These are phyloP conservation scores for Physaria fendleri DNA, from an alignment of 345 rosid genomes.

Conservation along the genomic window DNA sequence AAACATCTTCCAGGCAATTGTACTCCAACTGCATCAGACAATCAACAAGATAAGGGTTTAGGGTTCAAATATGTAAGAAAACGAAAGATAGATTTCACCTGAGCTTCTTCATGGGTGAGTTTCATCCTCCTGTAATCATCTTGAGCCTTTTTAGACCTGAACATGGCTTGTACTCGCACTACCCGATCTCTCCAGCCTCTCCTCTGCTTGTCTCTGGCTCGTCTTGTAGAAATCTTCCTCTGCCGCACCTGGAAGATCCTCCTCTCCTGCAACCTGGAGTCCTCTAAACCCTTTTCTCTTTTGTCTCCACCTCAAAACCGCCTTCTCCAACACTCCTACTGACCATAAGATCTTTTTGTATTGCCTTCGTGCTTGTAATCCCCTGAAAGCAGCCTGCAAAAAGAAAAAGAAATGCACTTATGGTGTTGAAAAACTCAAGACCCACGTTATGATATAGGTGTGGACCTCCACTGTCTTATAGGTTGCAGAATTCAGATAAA, in stretches of 20 bases:
- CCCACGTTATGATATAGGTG: neutral
- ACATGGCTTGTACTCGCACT: conserved; percentile 82
- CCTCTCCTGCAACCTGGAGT: conserved; percentile 56
- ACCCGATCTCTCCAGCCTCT: conserved; percentile 88
- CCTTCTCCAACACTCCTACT: conserved; percentile 93
- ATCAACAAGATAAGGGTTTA: neutral
- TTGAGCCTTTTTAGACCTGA: conserved; percentile 95
- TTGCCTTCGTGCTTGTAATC: conserved; percentile 70
- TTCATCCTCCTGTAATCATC: conserved; percentile 84
- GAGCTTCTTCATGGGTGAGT: conserved; percentile 52
- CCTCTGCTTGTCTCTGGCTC: conserved; percentile 84
- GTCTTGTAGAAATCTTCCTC: conserved; percentile 72
- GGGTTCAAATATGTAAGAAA: neutral
- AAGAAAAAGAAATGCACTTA: neutral
- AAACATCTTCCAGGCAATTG: conserved; percentile 26
- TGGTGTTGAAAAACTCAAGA: conserved; percentile 2
- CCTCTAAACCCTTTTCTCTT: conserved; percentile 87
- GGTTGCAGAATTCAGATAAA: neutral
- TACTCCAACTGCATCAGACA: conserved; percentile 62
- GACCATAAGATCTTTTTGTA: conserved; percentile 82
- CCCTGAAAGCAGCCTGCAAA: conserved; percentile 83
- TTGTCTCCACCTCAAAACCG: conserved; percentile 73
- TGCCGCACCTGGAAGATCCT: conserved; percentile 38
- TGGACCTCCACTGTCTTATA: neutral
- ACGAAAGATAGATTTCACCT: conserved; percentile 34